These are phyloP conservation scores for Aureobasidium vineae DNA, from an alignment of 2,329 filamentous ascomycete genomes.

Conservation along the genomic window DNA sequence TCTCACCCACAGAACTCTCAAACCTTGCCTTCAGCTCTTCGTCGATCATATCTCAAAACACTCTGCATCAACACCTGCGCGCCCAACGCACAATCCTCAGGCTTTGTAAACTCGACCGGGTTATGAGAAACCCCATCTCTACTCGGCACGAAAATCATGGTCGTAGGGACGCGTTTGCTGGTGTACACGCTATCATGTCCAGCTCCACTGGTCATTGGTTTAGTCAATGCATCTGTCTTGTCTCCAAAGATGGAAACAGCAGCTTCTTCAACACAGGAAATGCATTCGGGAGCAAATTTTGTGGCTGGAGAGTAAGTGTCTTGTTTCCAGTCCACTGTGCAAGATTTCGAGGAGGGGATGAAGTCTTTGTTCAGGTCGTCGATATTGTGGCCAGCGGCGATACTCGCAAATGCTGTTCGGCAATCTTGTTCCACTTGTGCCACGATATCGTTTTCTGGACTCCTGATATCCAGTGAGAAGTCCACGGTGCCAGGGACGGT, in stretches of 20 bases:
- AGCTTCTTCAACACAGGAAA: slow-evolving; percentile 61
- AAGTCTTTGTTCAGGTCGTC: slow-evolving; percentile 47
- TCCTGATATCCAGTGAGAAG: slow-evolving; percentile 67
- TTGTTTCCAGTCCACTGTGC: slow-evolving; percentile 57
- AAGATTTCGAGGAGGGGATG: slow-evolving; percentile 43
- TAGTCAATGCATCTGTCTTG: slow-evolving; percentile 47
- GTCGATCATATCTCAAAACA: slow-evolving; percentile 50
- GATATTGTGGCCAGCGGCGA: slow-evolving; percentile 59
- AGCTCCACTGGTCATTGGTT: slow-evolving; percentile 61
- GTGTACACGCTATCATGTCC: slow-evolving; percentile 58
- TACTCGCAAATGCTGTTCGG: slow-evolving; percentile 56
- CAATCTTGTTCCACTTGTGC: slow-evolving; percentile 58
- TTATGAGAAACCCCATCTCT: slow-evolving; percentile 51
- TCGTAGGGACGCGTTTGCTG: slow-evolving; percentile 47
- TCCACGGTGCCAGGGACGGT: slow-evolving; percentile 67
- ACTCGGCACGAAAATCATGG: slow-evolving; percentile 52
- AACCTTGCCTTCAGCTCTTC: slow-evolving; percentile 40
- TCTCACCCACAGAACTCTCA: background rate
- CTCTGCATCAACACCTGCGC: slow-evolving; percentile 53
- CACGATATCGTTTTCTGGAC: slow-evolving; percentile 57
- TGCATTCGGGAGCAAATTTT: slow-evolving; percentile 66
- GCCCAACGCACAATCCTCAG: slow-evolving; percentile 49
- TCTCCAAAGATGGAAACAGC: slow-evolving; percentile 57
- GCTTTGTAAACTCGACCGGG: slow-evolving; percentile 47
- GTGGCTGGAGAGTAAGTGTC: slow-evolving; percentile 63